A percentile compares a stretch with the other conserved stretches of the same genome.
Evolutionary conservation across 371 early-diverging fungal genomes (phyloP).

Genomic region (Dinochytrium kinnereticum): DNA sequence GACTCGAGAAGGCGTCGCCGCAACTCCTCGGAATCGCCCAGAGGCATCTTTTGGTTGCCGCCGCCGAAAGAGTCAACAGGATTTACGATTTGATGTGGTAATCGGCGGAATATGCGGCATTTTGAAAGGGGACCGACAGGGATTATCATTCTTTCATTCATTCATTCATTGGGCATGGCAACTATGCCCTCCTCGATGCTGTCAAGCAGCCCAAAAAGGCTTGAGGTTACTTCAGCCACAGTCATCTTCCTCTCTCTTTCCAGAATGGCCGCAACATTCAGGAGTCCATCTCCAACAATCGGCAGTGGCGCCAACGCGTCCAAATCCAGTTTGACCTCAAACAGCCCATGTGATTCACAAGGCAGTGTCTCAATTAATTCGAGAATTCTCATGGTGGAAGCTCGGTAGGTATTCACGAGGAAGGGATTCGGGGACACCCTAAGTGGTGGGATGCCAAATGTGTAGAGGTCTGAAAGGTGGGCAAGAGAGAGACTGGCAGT

Average conservation of each 20-base stretch:
- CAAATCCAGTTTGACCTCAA: neutral
- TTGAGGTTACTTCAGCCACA: neutral
- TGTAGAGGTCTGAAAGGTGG: constrained; percentile 2
- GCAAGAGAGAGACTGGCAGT: neutral
- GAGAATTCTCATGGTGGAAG: neutral
- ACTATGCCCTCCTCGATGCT: neutral
- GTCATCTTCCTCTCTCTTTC: neutral
- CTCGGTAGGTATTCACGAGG: neutral
- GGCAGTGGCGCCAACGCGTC: neutral
- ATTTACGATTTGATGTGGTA: too few relatives aligned
- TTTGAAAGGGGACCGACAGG: neutral
- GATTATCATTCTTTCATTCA: neutral
- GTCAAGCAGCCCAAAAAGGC: neutral
- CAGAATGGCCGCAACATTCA: neutral
- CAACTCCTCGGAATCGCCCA: neutral
- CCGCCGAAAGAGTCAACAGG: too few relatives aligned
- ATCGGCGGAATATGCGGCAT: too few relatives aligned
- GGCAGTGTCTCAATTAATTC: neutral
- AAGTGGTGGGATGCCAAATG: neutral
- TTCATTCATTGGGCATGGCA: neutral
- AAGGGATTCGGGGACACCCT: neutral
- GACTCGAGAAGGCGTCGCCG: neutral
- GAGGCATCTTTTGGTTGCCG: too few relatives aligned
- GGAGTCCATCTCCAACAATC: too few relatives aligned
- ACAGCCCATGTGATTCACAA: neutral